phyloP scores from a whole-genome alignment of 495 filamentous ascomycete species.

The Letharia lupina region DNA sequence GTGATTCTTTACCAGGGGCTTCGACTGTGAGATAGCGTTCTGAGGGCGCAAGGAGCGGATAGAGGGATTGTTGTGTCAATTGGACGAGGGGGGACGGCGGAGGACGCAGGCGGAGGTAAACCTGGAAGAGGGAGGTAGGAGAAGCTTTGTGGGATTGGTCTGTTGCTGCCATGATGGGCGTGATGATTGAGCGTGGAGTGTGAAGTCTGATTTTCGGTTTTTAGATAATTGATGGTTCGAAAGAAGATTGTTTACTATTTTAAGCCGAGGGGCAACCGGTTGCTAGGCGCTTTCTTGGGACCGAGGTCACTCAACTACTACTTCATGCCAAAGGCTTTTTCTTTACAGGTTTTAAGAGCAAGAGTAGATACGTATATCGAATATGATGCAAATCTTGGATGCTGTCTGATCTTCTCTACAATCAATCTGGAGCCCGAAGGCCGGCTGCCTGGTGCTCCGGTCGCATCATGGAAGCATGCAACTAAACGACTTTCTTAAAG shows the following conservation, averaged over 20 bases:
- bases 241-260: not conserved
- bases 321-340: not conserved
- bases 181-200: not conserved
- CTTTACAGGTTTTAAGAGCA: not conserved
- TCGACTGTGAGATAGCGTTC: constrained; percentile 80
- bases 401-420: no score
- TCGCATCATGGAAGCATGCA: not conserved
- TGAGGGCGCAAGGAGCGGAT: constrained; percentile 27
- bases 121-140: constrained; percentile 70
- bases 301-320: not conserved
- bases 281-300: constrained; percentile 1
- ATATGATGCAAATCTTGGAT: not conserved
- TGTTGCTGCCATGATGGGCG: constrained; percentile 22
- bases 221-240: no score
- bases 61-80: constrained; percentile 28
- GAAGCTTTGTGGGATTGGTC: constrained; percentile 35
- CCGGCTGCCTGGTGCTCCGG: not conserved
- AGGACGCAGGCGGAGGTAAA: constrained; percentile 84
- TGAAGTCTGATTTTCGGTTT: not conserved
- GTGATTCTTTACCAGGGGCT: constrained; percentile 37
- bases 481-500: not conserved
- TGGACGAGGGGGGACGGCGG: constrained; percentile 37
- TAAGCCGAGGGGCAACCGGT: not conserved
- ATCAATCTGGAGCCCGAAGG: not conserved
- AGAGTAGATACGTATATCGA: not conserved